Conservation (phyloP, 1,284 basidiomycete species). For the Ustilago sp. region DNA sequence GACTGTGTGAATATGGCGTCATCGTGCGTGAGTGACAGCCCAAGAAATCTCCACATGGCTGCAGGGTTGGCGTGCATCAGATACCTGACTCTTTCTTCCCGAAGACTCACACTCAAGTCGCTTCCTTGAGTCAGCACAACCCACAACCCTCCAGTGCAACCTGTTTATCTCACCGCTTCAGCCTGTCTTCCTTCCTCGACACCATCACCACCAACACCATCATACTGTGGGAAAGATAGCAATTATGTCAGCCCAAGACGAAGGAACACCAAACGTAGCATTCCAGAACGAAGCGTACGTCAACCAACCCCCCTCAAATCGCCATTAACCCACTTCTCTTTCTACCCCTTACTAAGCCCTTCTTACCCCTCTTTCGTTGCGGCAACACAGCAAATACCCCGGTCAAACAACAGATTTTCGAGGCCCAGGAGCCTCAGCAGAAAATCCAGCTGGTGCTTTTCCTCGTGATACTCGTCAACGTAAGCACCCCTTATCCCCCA, state of each 20-base stretch:
- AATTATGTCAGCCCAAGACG: constrained; percentile 25
- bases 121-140: constrained; percentile 19
- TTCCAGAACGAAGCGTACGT: constrained; percentile 56
- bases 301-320: background rate
- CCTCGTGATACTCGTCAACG: constrained; percentile 39
- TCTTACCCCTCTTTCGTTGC: background rate
- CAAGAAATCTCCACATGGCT: constrained; percentile 24
- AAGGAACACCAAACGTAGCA: constrained; percentile 50
- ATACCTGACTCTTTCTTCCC: background rate
- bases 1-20: constrained; percentile 14
- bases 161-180: constrained; percentile 1
- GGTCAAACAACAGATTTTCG: constrained; percentile 40
- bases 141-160: background rate
- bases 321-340: background rate
- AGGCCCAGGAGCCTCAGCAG: constrained; percentile 41
- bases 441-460: constrained; percentile 54
- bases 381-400: constrained; percentile 37
- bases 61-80: background rate
- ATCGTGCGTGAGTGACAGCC: constrained; percentile 23
- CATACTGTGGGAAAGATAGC: background rate
- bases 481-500: constrained; percentile 15
- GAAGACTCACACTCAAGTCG: background rate
- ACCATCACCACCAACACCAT: constrained; percentile 6
- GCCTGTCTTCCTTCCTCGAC: background rate
- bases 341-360: background rate